Evolutionary conservation across 306 rosid species (phyloP).

Genomic region (Quercus parvula): DNA sequence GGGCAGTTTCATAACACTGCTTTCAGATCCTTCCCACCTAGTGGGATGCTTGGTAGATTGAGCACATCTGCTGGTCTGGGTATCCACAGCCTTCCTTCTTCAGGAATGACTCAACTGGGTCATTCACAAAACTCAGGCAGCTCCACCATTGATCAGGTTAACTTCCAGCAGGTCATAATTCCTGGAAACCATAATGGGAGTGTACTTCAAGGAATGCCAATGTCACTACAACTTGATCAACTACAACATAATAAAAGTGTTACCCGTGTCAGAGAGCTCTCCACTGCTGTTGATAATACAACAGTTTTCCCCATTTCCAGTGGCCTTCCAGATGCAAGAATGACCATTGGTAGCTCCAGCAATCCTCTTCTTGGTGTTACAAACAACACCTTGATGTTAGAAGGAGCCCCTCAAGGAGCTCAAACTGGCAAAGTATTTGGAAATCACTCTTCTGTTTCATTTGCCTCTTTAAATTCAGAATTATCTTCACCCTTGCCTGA

Average conservation of each 20-base stretch:
- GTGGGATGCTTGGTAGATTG: constrained; percentile 69
- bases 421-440: constrained; percentile 46
- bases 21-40: constrained; percentile 61
- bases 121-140: constrained; percentile 48
- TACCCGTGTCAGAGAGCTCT: constrained; percentile 33
- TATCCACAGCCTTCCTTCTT: constrained; percentile 58
- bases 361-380: constrained; percentile 34
- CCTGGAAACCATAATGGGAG: constrained; percentile 48
- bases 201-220: constrained; percentile 51
- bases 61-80: constrained; percentile 65
- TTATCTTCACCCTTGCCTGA: constrained; percentile 42
- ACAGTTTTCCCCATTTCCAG: constrained; percentile 47
- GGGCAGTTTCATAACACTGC: constrained; percentile 55
- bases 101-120: constrained; percentile 59
- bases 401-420: constrained; percentile 39
- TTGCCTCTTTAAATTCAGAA: constrained; percentile 49
- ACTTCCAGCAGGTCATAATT: constrained; percentile 40
- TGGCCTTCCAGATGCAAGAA: constrained; percentile 45
- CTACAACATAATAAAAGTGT: constrained; percentile 35
- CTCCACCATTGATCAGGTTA: constrained; percentile 40
- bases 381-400: constrained; percentile 41
- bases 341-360: constrained; percentile 25
- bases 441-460: constrained; percentile 40
- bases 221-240: constrained; percentile 51
- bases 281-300: constrained; percentile 36